Evolutionary conservation across 805 yeast species (phyloP).

Genomic region (Suhomyces sp.): DNA sequence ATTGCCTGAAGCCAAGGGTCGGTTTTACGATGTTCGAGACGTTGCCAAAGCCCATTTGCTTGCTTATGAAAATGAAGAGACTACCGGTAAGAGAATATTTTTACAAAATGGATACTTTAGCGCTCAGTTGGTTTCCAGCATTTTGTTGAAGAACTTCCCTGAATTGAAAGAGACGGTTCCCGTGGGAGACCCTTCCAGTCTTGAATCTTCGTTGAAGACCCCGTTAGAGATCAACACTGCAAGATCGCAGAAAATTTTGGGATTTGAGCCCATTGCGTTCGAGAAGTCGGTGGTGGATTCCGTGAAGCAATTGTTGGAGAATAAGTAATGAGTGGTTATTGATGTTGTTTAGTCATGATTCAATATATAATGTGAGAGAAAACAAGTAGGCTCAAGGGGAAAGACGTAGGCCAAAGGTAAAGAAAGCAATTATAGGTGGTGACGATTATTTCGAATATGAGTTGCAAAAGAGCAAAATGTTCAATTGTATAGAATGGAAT

Average conservation of each 20-base stretch:
- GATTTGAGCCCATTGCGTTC: conserved; percentile 39
- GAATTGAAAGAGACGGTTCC: conserved; percentile 45
- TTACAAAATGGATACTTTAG: conserved; percentile 18
- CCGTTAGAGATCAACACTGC: conserved; percentile 30
- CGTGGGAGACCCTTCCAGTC: conserved; percentile 35
- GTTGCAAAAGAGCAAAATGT: too few relatives aligned
- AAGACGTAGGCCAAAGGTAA: too few relatives aligned
- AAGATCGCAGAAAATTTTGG: conserved; percentile 37
- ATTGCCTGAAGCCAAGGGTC: conserved; percentile 15
- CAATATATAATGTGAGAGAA: too few relatives aligned
- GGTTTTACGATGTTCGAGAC: conserved; percentile 18
- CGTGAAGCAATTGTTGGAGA: conserved; percentile 34
- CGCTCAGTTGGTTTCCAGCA: conserved; percentile 31
- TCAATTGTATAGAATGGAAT: too few relatives aligned
- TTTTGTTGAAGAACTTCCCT: conserved; percentile 41
- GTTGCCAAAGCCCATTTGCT: conserved; percentile 15
- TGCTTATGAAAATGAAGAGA: conserved; percentile 13
- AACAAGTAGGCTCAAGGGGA: too few relatives aligned
- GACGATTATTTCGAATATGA: too few relatives aligned
- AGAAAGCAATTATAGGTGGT: too few relatives aligned
- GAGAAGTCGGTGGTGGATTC: conserved; percentile 44
- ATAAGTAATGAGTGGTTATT: too few relatives aligned
- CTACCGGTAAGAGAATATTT: conserved; percentile 30
- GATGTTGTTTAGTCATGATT: too few relatives aligned
- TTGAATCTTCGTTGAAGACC: conserved; percentile 12